These are phyloP conservation scores for Trametes versicolor DNA, from an alignment of 1,284 basidiomycete species.

Conservation along the genomic window DNA sequence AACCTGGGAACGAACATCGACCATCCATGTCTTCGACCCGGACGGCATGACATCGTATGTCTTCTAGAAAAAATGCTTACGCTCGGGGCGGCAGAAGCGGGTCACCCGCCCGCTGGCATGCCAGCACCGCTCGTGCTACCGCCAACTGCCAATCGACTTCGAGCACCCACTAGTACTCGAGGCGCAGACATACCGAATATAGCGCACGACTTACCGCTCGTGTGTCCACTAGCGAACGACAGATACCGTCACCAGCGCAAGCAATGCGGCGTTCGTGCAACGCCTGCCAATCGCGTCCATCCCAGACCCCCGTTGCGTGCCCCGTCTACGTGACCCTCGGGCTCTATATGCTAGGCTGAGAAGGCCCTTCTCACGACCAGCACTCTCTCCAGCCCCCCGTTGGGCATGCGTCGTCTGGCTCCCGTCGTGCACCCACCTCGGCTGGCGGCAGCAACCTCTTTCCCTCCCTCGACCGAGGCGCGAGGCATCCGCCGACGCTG, in stretches of 20 bases:
- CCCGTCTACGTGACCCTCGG: slow-evolving; percentile 10
- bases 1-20: not conserved
- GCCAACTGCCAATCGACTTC: too few relatives aligned
- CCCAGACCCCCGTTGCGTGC: not conserved
- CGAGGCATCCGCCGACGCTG: not conserved
- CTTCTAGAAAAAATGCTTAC: not conserved
- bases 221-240: not conserved
- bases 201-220: not conserved
- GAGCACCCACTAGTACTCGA: too few relatives aligned
- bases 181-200: too few relatives aligned
- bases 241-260: not conserved
- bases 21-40: not conserved
- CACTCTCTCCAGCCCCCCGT: not conserved
- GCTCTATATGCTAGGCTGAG: not conserved
- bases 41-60: not conserved
- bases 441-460: not conserved
- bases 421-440: slow-evolving; percentile 4
- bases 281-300: slow-evolving; percentile 15
- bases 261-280: not conserved
- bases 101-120: not conserved
- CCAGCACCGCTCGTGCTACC: not conserved
- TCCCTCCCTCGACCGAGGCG: not conserved
- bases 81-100: too few relatives aligned
- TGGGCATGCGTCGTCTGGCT: not conserved
- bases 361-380: slow-evolving; percentile 15